phyloP scores from a whole-genome alignment of 2,329 filamentous ascomycete species.

The Elsinoe perseae region DNA sequence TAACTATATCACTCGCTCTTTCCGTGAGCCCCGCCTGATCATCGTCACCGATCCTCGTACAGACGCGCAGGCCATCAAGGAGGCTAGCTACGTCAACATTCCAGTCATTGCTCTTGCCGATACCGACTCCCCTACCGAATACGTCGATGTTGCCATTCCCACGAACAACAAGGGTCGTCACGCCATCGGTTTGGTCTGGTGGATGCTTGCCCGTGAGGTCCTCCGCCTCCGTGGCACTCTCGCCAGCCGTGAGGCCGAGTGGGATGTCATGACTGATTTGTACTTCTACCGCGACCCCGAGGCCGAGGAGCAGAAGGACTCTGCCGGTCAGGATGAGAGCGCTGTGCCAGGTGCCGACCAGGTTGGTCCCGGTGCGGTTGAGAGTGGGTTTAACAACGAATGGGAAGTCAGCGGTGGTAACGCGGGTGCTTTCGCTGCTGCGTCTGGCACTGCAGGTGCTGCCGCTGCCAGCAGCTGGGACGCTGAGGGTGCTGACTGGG shows the following conservation, averaged over 20 bases:
- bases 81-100: conserved; percentile 99
- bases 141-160: conserved; percentile 98
- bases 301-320: conserved; percentile 97
- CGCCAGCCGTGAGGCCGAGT: conserved; percentile 88
- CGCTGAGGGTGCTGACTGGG: conserved; percentile 61
- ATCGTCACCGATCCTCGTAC: conserved; percentile 99
- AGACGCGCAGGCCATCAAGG: conserved; percentile 99
- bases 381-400: conserved; percentile 71
- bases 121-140: conserved; percentile 98
- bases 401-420: conserved; percentile 70
- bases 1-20: conserved; percentile 99
- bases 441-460: conserved; percentile 47
- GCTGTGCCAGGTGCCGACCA: conserved; percentile 82
- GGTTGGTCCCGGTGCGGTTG: conserved; percentile 69
- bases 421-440: conserved; percentile 61
- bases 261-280: conserved; percentile 99
- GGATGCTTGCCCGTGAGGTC: conserved; percentile 99
- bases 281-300: conserved; percentile 99
- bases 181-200: conserved; percentile 97
- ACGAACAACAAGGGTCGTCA: conserved; percentile 99
- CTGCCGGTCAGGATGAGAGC: conserved; percentile 68
- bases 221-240: conserved; percentile 97
- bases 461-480: conserved; percentile 58
- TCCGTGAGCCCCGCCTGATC: conserved; percentile 99
- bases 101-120: conserved; percentile 98